Evolutionary conservation across 148 eudicot species (phyloP), one percentile per base, ranked within the genome.

Genomic region (Simmondsia chinensis): DNA sequence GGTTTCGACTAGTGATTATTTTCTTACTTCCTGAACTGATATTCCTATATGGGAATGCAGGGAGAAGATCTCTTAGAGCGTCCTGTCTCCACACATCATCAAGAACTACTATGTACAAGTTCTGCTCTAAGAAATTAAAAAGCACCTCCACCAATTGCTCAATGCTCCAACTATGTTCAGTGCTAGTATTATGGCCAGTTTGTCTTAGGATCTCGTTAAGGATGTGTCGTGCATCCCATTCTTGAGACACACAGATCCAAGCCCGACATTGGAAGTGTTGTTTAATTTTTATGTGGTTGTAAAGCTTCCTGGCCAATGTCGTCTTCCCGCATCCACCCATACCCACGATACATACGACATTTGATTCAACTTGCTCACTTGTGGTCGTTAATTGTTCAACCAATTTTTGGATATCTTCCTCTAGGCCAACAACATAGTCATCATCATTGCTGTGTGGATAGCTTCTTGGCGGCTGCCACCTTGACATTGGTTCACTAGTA

Each of bases 1-100:
- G 9, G 2, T 30, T 41, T 0, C 59, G 39, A 21, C 49, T 42
- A 14, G 59, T 43, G 31, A 54, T 10, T 1, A 54, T 33, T 17
- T 41, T 20, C n/a, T 33, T 54, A 16, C 49, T 54, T 43, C 49
- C 49, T 31, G n/a, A n/a, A n/a, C n/a, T n/a, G n/a, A n/a, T n/a
- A n/a, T 41, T 18, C 8, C 33, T 18, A 5, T 9, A 4, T 6
- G 59, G 59, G 15, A 54, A 33, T 13, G 59, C 48, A 5, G 40
- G 40, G 33, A 33, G 30, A 12, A 54, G 31, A 0, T 42, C 32
- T 15, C 22, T 27, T 17, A 31, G 18, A 14, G 49, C 48, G 14
- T 54, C 7, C 25, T 21, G 10, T 12, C 14, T 13, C 59, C 59
- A 54, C 13, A 54, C 39, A 9, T 54, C 59, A 11, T 42, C 59